Evolutionary conservation across 768 basidiomycete genomes (phyloP).

Genomic region (Suillus cothurnatus): DNA sequence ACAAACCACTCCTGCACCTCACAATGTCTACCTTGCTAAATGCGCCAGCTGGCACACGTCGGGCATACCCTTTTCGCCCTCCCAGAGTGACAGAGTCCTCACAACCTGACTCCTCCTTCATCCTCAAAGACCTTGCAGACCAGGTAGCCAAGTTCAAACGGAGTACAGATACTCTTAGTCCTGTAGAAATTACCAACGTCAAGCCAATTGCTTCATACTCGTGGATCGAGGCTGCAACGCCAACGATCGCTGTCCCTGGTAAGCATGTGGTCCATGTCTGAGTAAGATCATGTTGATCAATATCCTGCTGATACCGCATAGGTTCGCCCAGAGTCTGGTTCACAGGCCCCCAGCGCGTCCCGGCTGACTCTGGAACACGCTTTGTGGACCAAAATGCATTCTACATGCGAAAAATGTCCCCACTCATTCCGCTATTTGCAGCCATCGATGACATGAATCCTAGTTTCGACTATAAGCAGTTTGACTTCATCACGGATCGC

Average conservation of each 20-base stretch:
- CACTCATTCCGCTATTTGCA: conserved; percentile 58
- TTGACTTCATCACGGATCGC: conserved; percentile 60
- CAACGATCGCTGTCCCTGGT: conserved; percentile 59
- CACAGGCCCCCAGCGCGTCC: conserved; percentile 52
- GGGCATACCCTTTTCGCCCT: not conserved
- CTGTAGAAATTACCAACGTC: conserved; percentile 40
- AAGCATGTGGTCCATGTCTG: not conserved
- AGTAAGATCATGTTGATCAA: not conserved
- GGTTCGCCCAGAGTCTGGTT: conserved; percentile 67
- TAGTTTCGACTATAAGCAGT: conserved; percentile 32
- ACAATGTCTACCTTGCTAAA: not conserved
- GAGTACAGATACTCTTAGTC: conserved; percentile 12
- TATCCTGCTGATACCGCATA: conserved; percentile 26
- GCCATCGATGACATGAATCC: conserved; percentile 50
- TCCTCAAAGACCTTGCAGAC: conserved; percentile 26
- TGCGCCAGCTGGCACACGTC: not conserved
- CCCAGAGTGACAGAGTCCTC: not conserved
- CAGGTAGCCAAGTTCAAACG: conserved; percentile 20
- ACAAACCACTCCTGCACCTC: not conserved
- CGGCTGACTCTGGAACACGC: conserved; percentile 50
- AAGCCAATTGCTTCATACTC: conserved; percentile 54
- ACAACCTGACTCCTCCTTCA: conserved; percentile 14
- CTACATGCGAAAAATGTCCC: conserved; percentile 37
- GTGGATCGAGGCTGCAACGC: conserved; percentile 45
- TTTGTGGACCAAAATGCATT: conserved; percentile 63